A percentile compares a stretch with the other conserved stretches of the same genome.
Evolutionary conservation across 306 rosid species (phyloP).

Genomic region (Malus sylvestris): DNA sequence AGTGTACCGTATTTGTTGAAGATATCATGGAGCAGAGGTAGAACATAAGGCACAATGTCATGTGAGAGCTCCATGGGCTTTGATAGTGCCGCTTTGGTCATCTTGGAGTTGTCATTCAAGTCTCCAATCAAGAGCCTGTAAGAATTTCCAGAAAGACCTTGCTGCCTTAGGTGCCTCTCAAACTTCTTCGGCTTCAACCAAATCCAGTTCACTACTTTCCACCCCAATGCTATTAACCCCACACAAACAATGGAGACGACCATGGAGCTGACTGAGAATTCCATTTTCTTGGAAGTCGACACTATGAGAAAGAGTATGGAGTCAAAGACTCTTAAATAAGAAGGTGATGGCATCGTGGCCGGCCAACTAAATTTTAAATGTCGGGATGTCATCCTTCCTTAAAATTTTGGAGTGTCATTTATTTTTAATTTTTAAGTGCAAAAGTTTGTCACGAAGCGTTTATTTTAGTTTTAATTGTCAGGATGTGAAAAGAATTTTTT

Average conservation of each 20-base stretch:
- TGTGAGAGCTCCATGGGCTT: slow-evolving; percentile 10
- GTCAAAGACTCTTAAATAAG: neutral
- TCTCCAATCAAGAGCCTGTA: slow-evolving; percentile 10
- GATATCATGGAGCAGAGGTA: neutral
- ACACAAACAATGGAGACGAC: neutral
- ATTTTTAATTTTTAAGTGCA: too few relatives aligned
- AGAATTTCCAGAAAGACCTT: slow-evolving; percentile 17
- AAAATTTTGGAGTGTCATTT: too few relatives aligned
- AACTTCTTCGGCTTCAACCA: slow-evolving; percentile 20
- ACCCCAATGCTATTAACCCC: neutral
- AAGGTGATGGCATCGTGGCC: neutral
- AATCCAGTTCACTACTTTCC: slow-evolving; percentile 19
- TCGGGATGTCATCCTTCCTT: too few relatives aligned
- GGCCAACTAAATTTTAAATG: too few relatives aligned
- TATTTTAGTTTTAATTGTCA: too few relatives aligned
- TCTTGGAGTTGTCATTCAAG: neutral
- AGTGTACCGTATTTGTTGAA: slow-evolving; percentile 6
- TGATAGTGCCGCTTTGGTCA: neutral
- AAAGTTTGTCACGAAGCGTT: too few relatives aligned
- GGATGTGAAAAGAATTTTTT: too few relatives aligned
- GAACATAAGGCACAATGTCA: slow-evolving; percentile 7
- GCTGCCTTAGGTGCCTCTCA: slow-evolving; percentile 12
- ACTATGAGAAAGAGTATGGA: neutral
- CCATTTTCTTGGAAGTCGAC: neutral
- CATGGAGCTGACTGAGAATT: neutral